Evolutionary conservation across 441 rosid species (phyloP).

Genomic region (Viola pubescens): DNA sequence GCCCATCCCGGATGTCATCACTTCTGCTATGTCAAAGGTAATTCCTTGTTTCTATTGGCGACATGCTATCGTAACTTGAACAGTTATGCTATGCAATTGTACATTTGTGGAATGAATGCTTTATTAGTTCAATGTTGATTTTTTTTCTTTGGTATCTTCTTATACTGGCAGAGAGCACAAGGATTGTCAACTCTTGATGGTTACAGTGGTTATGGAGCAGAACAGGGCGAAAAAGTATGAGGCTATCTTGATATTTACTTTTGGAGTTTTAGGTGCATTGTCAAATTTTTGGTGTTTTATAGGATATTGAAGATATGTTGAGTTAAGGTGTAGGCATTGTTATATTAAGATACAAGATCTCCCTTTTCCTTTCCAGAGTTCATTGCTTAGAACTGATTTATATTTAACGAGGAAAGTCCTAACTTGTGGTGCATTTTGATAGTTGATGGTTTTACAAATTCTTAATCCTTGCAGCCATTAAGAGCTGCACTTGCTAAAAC

Average conservation of each 20-base stretch:
- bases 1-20: slow-evolving; percentile 92
- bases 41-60: background rate
- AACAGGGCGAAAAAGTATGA: slow-evolving; percentile 93
- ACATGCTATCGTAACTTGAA: too few relatives aligned
- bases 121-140: too few relatives aligned
- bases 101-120: background rate
- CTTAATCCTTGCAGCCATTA: slow-evolving; percentile 49
- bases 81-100: background rate
- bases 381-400: background rate
- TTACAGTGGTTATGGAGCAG: slow-evolving; percentile 92
- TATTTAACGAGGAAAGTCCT: background rate
- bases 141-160: background rate
- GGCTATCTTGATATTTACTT: slow-evolving; percentile 5
- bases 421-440: background rate
- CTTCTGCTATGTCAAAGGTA: slow-evolving; percentile 81
- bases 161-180: slow-evolving; percentile 50
- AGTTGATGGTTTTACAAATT: slow-evolving; percentile 11
- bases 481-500: slow-evolving; percentile 79
- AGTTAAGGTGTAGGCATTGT: background rate
- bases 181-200: slow-evolving; percentile 78
- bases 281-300: slow-evolving; percentile 1
- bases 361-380: background rate
- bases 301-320: background rate
- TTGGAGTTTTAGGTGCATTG: background rate
- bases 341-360: too few relatives aligned